Evolutionary conservation across 2,329 filamentous ascomycete species (phyloP).

Genomic region (Hymenotorrendiella dingleyae): DNA sequence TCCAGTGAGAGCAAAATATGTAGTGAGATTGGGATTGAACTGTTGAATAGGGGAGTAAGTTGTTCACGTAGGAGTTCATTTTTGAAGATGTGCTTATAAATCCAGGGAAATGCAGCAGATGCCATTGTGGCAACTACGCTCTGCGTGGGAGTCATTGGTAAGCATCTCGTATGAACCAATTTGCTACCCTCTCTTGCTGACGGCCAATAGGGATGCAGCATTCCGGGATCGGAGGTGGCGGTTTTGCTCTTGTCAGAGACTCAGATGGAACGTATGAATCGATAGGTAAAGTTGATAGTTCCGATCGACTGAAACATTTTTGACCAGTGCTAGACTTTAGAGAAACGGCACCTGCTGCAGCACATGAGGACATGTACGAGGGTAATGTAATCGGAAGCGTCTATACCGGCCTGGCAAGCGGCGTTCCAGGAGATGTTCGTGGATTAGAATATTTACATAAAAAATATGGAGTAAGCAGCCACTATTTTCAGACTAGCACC

Average conservation of each 20-base stretch:
- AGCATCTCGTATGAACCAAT: no score
- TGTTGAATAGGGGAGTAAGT: constrained; percentile 41
- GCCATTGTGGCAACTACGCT: constrained; percentile 68
- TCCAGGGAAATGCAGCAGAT: constrained; percentile 66
- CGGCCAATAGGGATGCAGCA: constrained; percentile 63
- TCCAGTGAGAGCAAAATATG: constrained; percentile 48
- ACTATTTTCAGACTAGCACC: not conserved
- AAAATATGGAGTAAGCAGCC: constrained; percentile 53
- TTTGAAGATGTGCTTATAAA: not conserved
- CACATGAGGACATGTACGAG: constrained; percentile 78
- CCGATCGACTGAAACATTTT: no score
- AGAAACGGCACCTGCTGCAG: constrained; percentile 78
- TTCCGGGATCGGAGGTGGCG: constrained; percentile 80
- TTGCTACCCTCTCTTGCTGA: no score
- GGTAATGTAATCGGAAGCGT: constrained; percentile 63
- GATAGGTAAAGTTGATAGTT: constrained; percentile 49
- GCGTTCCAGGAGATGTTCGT: constrained; percentile 67
- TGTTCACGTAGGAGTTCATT: not conserved
- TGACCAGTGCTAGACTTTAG: constrained; percentile 67
- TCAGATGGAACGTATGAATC: constrained; percentile 72
- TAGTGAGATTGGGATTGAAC: constrained; percentile 44
- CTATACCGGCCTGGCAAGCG: constrained; percentile 65
- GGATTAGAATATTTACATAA: constrained; percentile 75
- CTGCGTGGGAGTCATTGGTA: constrained; percentile 66
- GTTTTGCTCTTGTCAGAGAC: constrained; percentile 77